Evolutionary conservation across 352 stramenopile species (phyloP).

Genomic region (Globisporangium emineosum): DNA sequence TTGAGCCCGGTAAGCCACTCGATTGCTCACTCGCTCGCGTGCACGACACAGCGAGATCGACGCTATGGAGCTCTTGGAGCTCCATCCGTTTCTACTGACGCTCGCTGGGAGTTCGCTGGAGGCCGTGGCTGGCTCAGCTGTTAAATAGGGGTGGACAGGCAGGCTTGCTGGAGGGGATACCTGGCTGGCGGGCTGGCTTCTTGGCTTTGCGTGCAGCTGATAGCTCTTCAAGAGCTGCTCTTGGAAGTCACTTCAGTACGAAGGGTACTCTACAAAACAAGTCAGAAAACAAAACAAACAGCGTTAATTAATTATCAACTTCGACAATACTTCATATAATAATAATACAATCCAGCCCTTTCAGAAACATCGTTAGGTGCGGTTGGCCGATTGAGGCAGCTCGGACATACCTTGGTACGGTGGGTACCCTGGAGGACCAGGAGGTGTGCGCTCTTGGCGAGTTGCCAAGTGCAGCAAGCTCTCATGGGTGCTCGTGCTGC

Average conservation of each 20-base stretch:
- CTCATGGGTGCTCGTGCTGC: neutral
- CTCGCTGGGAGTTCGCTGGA: too few species aligned
- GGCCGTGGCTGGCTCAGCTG: too few species aligned
- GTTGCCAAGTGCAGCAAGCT: neutral
- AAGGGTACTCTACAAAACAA: constrained; percentile 5
- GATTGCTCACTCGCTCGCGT: neutral
- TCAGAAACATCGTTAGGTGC: neutral
- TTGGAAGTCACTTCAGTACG: neutral
- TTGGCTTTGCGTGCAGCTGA: too few species aligned
- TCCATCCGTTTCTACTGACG: too few species aligned
- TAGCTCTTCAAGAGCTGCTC: too few species aligned
- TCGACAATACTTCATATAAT: neutral
- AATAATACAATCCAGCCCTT: neutral
- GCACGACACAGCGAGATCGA: neutral
- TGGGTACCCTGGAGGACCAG: neutral
- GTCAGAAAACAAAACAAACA: neutral
- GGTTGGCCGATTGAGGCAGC: neutral
- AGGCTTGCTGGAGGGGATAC: neutral
- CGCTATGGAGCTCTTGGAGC: neutral
- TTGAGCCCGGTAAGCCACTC: neutral
- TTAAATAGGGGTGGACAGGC: neutral
- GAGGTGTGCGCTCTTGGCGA: neutral
- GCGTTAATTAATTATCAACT: neutral
- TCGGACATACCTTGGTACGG: constrained; percentile 3
- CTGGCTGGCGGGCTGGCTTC: too few species aligned